phyloP scores from a whole-genome alignment of 805 yeast species.

The Yarrowia deformans region DNA sequence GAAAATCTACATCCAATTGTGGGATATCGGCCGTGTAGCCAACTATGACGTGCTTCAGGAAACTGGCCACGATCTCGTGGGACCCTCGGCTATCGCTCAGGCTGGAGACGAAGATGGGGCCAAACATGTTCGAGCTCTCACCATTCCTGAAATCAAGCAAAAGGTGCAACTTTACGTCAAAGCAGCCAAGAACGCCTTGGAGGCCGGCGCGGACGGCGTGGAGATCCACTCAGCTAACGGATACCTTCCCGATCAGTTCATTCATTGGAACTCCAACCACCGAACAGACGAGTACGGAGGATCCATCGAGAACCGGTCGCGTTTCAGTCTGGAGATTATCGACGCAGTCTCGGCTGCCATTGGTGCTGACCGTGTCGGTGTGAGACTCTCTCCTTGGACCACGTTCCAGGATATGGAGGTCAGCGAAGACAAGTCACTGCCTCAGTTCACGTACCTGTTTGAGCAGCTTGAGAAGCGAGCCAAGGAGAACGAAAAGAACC shows the following conservation, averaged over 20 bases:
- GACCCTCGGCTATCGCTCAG: slow-evolving; percentile 38
- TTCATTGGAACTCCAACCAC: slow-evolving; percentile 55
- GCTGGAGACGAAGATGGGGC: slow-evolving; percentile 37
- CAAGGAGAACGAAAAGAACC: slow-evolving; percentile 44
- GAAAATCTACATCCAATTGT: slow-evolving; percentile 53
- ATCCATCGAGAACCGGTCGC: slow-evolving; percentile 60
- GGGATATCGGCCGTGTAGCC: slow-evolving; percentile 55
- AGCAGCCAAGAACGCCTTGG: slow-evolving; percentile 62
- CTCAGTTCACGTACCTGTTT: slow-evolving; percentile 53
- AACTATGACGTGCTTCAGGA: slow-evolving; percentile 13
- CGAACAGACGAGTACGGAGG: slow-evolving; percentile 73
- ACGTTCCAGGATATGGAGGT: slow-evolving; percentile 41
- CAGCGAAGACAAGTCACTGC: slow-evolving; percentile 32
- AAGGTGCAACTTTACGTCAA: slow-evolving; percentile 56
- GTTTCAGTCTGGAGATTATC: slow-evolving; percentile 60
- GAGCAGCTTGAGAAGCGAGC: slow-evolving; percentile 54
- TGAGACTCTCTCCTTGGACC: slow-evolving; percentile 52
- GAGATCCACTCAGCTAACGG: slow-evolving; percentile 74
- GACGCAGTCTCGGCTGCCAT: slow-evolving; percentile 55
- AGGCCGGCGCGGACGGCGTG: slow-evolving; percentile 67
- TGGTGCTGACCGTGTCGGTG: slow-evolving; percentile 59
- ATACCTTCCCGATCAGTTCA: slow-evolving; percentile 59
- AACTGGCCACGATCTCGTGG: slow-evolving; percentile 5
- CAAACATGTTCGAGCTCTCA: slow-evolving; percentile 50
- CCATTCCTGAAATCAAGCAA: slow-evolving; percentile 55